Evolutionary conservation across 1,284 basidiomycete species (phyloP), one percentile per base, ranked within the genome.

Genomic region (Cutaneotrichosporon spelunceum): DNA sequence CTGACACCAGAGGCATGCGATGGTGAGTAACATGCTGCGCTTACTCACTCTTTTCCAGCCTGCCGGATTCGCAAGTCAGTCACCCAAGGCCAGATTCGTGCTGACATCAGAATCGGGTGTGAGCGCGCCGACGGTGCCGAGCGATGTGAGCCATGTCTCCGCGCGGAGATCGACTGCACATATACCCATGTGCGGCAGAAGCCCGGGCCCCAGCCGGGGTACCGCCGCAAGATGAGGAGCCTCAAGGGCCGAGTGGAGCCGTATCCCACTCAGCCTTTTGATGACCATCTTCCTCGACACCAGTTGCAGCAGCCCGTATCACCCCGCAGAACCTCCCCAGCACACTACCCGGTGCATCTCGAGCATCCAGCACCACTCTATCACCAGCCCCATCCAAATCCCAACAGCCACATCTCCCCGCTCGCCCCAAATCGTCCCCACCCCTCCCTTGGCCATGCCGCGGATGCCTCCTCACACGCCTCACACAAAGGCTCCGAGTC

Each of bases 41-140:
- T 26, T 34, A 4, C 29, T 21, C 13, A 23, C 23, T 3, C 0
- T 16, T 33, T 6, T 19, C 19, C 16, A 56, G 54, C 42, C 16
- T 56, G 54, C 23, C 54, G 54, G 16, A 36, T 45, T 13, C 39
- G 54, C 21, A 56, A 45, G 54, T 56, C 30, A 19, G 42, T 23
- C 27, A n/a, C 14, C 19, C 11, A 16, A 5, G 19, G 0, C 10
- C 9, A 6, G 8, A 23, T 2, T 2, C 4, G 11, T 4, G 26
- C 54, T 56, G 42, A 56, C 27, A 16, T n/a, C 42, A 56, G 54
- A 30, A 26, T 56, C n/a, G 54, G 42, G 7, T 56, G 54, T n/a
- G 54, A 47, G n/a, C 39, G 54, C 5, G 5, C n/a, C 2, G n/a
- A 27, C 9, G 27, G 42, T 11, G 8, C 16, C 2, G 27, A 4